These are phyloP conservation scores for Tuber borchii DNA, from an alignment of 495 filamentous ascomycete species.

Conservation along the genomic window DNA sequence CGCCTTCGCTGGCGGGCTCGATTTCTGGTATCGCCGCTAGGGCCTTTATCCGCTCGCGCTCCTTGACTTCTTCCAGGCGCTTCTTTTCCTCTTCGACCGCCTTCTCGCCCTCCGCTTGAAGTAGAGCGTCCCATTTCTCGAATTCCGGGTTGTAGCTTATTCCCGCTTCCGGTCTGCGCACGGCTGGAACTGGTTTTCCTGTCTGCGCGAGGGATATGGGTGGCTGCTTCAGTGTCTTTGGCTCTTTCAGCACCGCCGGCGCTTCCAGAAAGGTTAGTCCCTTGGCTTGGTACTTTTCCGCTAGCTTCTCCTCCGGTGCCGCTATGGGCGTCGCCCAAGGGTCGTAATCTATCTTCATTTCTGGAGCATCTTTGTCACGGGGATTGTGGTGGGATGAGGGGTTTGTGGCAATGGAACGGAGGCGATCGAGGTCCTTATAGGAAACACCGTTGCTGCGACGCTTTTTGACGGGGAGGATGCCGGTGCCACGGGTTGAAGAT, in stretches of 20 bases:
- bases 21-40: conserved; percentile 52
- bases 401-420: conserved; percentile 62
- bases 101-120: conserved; percentile 65
- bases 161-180: conserved; percentile 68
- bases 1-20: conserved; percentile 59
- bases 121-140: conserved; percentile 69
- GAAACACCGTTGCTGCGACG: conserved; percentile 67
- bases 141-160: conserved; percentile 88
- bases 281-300: conserved; percentile 41
- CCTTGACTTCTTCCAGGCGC: conserved; percentile 60
- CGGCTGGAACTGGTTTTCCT: conserved; percentile 70
- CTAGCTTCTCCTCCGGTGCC: conserved; percentile 47
- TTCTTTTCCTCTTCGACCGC: conserved; percentile 74
- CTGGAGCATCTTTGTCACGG: conserved; percentile 14
- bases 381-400: background rate
- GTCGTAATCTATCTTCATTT: conserved; percentile 57
- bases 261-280: conserved; percentile 57
- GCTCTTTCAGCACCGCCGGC: conserved; percentile 60
- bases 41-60: conserved; percentile 54
- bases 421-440: conserved; percentile 66
- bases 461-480: conserved; percentile 68
- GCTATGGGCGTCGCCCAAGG: conserved; percentile 60
- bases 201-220: conserved; percentile 73
- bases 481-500: conserved; percentile 44
- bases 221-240: conserved; percentile 64